Conservation (phyloP, 1,139 yeast genomes). For the Wickerhamiella pararugosa region DNA sequence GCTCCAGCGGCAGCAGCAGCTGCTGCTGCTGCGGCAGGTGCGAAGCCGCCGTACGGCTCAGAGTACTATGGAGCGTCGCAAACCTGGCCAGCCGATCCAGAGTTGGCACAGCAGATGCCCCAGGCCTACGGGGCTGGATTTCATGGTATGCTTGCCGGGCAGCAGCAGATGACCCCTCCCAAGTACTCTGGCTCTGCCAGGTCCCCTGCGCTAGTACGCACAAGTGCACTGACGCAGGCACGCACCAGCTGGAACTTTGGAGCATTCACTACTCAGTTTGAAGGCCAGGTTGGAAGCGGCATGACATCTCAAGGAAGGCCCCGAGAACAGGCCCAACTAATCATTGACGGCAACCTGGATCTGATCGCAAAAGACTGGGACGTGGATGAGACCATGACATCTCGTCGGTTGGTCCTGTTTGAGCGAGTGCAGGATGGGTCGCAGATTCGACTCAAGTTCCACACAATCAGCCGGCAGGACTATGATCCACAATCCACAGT, state of each 20-base stretch:
- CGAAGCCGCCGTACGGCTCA: no score
- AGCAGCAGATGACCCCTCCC: neutral
- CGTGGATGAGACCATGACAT: constrained; percentile 7
- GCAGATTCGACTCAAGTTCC: constrained; percentile 22
- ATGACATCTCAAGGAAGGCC: neutral
- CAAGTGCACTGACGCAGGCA: constrained; percentile 3
- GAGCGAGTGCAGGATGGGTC: constrained; percentile 23
- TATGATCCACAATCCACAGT: constrained; percentile 22
- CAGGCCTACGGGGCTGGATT: neutral
- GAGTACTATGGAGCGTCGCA: no score
- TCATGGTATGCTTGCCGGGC: neutral
- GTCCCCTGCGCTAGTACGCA: constrained; percentile 5
- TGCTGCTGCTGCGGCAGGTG: no score
- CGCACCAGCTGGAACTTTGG: constrained; percentile 1
- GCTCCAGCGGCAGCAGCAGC: no score
- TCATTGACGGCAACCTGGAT: constrained; percentile 24
- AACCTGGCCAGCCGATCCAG: no score
- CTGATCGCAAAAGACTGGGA: constrained; percentile 20
- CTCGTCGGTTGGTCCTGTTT: constrained; percentile 14
- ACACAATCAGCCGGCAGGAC: constrained; percentile 21
- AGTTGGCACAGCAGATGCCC: neutral
- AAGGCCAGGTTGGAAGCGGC: neutral
- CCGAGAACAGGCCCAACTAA: constrained; percentile 12
- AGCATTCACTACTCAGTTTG: neutral
- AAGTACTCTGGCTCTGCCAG: neutral